Conservation (phyloP, 768 basidiomycete genomes). For the Termitomyces sp. region DNA sequence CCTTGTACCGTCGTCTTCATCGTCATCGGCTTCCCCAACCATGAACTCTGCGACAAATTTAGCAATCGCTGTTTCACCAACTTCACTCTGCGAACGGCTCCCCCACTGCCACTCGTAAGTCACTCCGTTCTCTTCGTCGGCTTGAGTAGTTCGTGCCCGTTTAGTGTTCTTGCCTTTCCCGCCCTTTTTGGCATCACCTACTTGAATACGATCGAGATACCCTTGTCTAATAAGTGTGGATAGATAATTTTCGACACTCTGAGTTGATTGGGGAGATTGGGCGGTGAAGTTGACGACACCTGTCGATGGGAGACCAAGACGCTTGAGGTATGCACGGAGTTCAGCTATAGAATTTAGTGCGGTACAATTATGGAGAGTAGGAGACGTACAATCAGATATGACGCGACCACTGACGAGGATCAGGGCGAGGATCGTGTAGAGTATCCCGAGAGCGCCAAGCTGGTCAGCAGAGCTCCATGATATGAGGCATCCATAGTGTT, state of each 20-base stretch:
- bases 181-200: slow-evolving; percentile 40
- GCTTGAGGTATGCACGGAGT: slow-evolving; percentile 62
- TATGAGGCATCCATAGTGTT: slow-evolving; percentile 61
- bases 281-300: slow-evolving; percentile 45
- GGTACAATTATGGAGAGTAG: background rate
- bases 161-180: slow-evolving; percentile 35
- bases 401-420: slow-evolving; percentile 78
- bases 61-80: slow-evolving; percentile 73
- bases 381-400: slow-evolving; percentile 63
- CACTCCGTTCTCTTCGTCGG: slow-evolving; percentile 32
- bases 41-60: slow-evolving; percentile 80
- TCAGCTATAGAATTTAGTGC: slow-evolving; percentile 43
- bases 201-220: slow-evolving; percentile 66
- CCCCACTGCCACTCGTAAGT: slow-evolving; percentile 86
- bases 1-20: slow-evolving; percentile 30
- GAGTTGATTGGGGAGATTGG: slow-evolving; percentile 40
- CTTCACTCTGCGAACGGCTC: slow-evolving; percentile 68
- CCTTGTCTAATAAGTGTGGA: slow-evolving; percentile 57
- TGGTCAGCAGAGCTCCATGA: slow-evolving; percentile 69
- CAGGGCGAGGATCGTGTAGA: slow-evolving; percentile 77
- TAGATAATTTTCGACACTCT: slow-evolving; percentile 65
- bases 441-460: slow-evolving; percentile 62
- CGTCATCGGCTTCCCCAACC: slow-evolving; percentile 36
- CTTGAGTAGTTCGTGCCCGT: slow-evolving; percentile 45
- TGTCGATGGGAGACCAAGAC: slow-evolving; percentile 52